Conservation (phyloP, 768 basidiomycete species). For the Kwoniella dejecticola region DNA sequence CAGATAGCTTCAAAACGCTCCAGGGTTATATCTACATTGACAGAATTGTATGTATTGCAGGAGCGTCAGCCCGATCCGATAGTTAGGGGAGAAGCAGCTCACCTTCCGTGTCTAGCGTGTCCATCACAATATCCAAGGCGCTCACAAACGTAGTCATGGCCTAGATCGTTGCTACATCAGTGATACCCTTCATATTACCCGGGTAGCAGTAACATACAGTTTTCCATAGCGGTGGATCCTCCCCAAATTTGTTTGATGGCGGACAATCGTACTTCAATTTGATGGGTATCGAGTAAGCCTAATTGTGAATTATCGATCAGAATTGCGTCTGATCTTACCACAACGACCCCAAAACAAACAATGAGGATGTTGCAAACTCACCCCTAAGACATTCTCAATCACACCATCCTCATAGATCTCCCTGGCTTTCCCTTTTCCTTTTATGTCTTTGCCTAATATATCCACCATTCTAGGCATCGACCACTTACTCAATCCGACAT, state of each 20-base stretch:
- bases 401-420: slow-evolving; percentile 79
- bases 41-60: too few relatives aligned
- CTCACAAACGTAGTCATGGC: slow-evolving; percentile 48
- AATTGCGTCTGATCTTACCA: too few relatives aligned
- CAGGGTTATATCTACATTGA: slow-evolving; percentile 61
- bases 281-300: slow-evolving; percentile 88
- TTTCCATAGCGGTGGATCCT: slow-evolving; percentile 89
- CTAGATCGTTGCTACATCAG: slow-evolving; percentile 33
- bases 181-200: slow-evolving; percentile 63
- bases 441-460: slow-evolving; percentile 60
- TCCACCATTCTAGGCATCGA: slow-evolving; percentile 80
- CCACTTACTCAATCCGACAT: slow-evolving; percentile 85
- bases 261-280: slow-evolving; percentile 96
- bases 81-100: slow-evolving; percentile 15
- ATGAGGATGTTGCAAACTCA: slow-evolving; percentile 54
- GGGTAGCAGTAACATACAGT: slow-evolving; percentile 62
- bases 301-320: neutral
- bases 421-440: slow-evolving; percentile 63
- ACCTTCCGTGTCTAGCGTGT: slow-evolving; percentile 12
- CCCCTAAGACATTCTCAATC: slow-evolving; percentile 76
- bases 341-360: too few relatives aligned
- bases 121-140: slow-evolving; percentile 61
- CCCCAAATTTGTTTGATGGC: slow-evolving; percentile 79
- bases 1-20: slow-evolving; percentile 79
- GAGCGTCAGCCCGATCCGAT: too few relatives aligned